These are phyloP conservation scores for Colletotrichum siamense DNA, from an alignment of 2,329 filamentous ascomycete species.

Conservation along the genomic window DNA sequence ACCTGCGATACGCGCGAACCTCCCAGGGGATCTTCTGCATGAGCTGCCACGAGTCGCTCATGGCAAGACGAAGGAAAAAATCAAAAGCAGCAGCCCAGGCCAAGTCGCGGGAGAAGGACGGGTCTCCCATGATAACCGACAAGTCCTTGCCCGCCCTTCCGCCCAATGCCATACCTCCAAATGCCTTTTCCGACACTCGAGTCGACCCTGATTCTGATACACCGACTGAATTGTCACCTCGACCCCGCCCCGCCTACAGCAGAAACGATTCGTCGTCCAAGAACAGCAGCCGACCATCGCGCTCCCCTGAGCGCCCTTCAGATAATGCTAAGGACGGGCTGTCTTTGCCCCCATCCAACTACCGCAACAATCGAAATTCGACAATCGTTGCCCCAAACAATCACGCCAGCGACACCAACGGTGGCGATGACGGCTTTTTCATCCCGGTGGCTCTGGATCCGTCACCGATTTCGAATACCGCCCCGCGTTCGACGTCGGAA, in stretches of 20 bases:
- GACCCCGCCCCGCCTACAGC: conserved; percentile 57
- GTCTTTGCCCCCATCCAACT: conserved; percentile 76
- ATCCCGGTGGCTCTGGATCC: conserved; percentile 80
- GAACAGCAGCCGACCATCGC: conserved; percentile 55
- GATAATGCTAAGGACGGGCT: conserved; percentile 58
- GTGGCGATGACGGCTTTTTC: conserved; percentile 69
- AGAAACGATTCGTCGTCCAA: conserved; percentile 62
- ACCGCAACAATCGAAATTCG: conserved; percentile 80
- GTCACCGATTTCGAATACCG: conserved; percentile 61
- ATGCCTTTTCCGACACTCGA: conserved; percentile 66
- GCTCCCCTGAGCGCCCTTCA: conserved; percentile 58
- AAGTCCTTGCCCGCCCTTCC: conserved; percentile 94
- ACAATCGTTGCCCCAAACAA: conserved; percentile 57
- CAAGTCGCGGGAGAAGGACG: conserved; percentile 68
- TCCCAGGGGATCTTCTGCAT: conserved; percentile 99
- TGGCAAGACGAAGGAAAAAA: conserved; percentile 90
- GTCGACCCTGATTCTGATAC: conserved; percentile 64
- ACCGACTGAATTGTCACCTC: conserved; percentile 72
- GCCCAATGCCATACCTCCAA: conserved; percentile 70
- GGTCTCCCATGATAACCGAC: conserved; percentile 75
- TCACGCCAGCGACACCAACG: conserved; percentile 42
- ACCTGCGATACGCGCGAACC: conserved; percentile 94
- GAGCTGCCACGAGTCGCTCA: conserved; percentile 96
- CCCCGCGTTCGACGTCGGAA: conserved; percentile 60
- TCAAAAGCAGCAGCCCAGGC: conserved; percentile 70